Evolutionary conservation across 2,329 filamentous ascomycete species (phyloP).

Genomic region (Claviceps paspali): DNA sequence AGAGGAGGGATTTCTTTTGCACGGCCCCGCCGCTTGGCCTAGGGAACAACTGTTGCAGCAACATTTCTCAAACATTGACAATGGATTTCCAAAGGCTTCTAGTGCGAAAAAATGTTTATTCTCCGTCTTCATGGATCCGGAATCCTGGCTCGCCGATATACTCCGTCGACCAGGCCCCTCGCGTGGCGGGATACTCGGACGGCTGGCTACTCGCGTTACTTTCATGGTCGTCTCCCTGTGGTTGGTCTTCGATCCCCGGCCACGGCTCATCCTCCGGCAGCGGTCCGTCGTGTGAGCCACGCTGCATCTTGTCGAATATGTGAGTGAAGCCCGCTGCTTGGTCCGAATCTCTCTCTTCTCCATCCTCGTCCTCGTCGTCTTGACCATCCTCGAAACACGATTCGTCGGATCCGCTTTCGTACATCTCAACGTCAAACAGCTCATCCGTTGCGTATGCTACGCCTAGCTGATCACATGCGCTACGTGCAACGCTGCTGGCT

Average conservation of each 20-base stretch:
- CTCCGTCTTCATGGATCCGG: slow-evolving; percentile 25
- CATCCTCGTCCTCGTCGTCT: slow-evolving; percentile 5
- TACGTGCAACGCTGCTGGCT: slow-evolving; percentile 15
- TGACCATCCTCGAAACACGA: slow-evolving; percentile 15
- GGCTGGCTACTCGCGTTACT: slow-evolving; percentile 33
- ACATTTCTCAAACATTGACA: no score
- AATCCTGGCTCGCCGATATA: slow-evolving; percentile 17
- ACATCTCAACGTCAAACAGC: slow-evolving; percentile 21
- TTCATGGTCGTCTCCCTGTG: slow-evolving; percentile 30
- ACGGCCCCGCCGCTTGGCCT: no score
- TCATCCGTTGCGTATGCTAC: slow-evolving; percentile 18
- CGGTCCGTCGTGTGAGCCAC: slow-evolving; percentile 15
- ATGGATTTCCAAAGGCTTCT: no score
- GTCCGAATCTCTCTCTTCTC: slow-evolving; percentile 12
- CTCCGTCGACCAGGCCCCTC: slow-evolving; percentile 22
- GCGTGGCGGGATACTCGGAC: slow-evolving; percentile 40
- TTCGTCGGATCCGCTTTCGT: slow-evolving; percentile 20
- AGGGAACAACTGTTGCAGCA: no score
- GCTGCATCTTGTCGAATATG: slow-evolving; percentile 2
- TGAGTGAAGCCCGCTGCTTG: slow-evolving; percentile 15
- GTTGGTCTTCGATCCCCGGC: slow-evolving; percentile 39
- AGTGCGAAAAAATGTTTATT: background rate
- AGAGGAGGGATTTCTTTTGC: no score
- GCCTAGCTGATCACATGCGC: slow-evolving; percentile 15
- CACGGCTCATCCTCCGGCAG: slow-evolving; percentile 40